Percentiles rank a stretch among this genome's conserved stretches.
Conservation (phyloP, 306 rosid genomes). For the Citrullus amarus region DNA sequence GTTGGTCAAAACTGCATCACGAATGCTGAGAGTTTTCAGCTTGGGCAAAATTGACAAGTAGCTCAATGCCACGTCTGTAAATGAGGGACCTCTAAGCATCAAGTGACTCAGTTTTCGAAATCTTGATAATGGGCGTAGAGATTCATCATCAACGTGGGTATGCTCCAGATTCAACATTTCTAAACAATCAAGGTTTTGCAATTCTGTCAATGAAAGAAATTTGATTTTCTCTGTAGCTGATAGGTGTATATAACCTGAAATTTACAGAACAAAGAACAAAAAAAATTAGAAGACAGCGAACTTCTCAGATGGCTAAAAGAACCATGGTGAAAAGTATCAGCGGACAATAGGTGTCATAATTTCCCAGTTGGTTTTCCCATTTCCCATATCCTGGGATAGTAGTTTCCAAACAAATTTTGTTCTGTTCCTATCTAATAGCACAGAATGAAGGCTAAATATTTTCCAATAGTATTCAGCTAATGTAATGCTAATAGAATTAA, state of each 20-base stretch:
- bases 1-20: conserved; percentile 66
- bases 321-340: neutral
- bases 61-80: conserved; percentile 48
- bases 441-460: neutral
- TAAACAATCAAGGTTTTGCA: conserved; percentile 43
- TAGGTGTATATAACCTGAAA: conserved; percentile 41
- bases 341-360: neutral
- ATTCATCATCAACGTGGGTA: conserved; percentile 47
- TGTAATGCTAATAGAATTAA: neutral
- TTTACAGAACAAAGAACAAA: conserved; percentile 5
- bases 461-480: neutral
- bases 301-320: neutral
- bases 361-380: neutral
- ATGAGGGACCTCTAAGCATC: conserved; percentile 44
- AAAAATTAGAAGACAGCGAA: neutral
- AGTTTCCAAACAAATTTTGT: neutral
- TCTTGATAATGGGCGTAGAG: conserved; percentile 35
- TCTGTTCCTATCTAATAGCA: neutral
- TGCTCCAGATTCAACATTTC: conserved; percentile 58
- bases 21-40: conserved; percentile 41
- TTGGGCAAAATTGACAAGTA: conserved; percentile 56
- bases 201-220: conserved; percentile 30
- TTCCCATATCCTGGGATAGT: neutral
- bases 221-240: conserved; percentile 14
- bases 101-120: conserved; percentile 43